Evolutionary conservation across 1,139 yeast genomes (phyloP).

Genomic region (Candida mesenterica): DNA sequence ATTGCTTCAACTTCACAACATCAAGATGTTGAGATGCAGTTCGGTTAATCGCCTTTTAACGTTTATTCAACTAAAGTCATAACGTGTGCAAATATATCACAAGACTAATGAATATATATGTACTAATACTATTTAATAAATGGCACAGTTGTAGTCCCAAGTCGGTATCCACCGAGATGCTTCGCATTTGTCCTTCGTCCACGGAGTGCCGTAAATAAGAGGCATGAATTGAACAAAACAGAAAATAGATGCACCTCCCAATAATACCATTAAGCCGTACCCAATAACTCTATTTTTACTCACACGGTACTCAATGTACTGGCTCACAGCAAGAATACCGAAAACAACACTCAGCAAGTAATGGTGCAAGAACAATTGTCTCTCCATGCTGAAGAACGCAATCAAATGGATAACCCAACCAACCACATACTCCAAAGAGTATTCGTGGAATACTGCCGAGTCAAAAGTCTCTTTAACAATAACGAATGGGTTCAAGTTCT

Average conservation of each 20-base stretch:
- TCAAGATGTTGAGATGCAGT: too few relatives aligned
- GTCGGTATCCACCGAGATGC: conserved; percentile 28
- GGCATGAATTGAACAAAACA: conserved; percentile 26
- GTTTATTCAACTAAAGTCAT: too few relatives aligned
- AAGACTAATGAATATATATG: not conserved
- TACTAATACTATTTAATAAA: conserved; percentile 5
- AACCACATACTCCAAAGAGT: conserved; percentile 24
- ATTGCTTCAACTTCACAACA: too few relatives aligned
- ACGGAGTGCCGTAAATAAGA: conserved; percentile 33
- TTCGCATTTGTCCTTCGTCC: conserved; percentile 29
- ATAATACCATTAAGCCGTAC: conserved; percentile 14
- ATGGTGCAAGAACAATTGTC: conserved; percentile 40
- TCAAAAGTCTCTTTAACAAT: conserved; percentile 16
- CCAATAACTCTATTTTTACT: conserved; percentile 20
- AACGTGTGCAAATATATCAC: too few relatives aligned
- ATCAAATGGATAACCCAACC: conserved; percentile 39
- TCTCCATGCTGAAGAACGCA: conserved; percentile 33
- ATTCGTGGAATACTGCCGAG: conserved; percentile 19
- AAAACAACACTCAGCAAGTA: conserved; percentile 39
- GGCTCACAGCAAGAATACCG: conserved; percentile 30
- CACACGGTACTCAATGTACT: conserved; percentile 31
- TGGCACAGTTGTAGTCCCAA: conserved; percentile 38
- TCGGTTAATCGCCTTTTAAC: too few relatives aligned
- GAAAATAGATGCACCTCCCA: conserved; percentile 18
- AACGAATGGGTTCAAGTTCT: conserved; percentile 34